Percentiles rank a stretch among this genome's conserved stretches.
Evolutionary conservation across 2,329 filamentous ascomycete genomes (phyloP).

Genomic region (Clonostachys rosea): DNA sequence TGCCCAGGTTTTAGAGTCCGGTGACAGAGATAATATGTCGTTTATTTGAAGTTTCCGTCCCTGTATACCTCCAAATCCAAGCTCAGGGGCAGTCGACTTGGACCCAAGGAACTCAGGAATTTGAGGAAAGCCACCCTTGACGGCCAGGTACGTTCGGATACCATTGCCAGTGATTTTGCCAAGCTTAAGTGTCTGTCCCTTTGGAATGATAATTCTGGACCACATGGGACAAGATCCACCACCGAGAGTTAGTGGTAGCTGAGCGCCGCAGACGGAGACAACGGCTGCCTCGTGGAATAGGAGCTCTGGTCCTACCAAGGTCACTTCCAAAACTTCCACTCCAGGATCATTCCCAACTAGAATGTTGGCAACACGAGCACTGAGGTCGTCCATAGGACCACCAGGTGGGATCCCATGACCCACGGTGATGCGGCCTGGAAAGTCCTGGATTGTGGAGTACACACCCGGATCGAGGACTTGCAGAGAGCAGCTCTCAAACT

Average conservation of each 20-base stretch:
- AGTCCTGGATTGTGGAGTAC: slow-evolving; percentile 55
- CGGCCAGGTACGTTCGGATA: slow-evolving; percentile 53
- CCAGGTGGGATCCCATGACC: slow-evolving; percentile 54
- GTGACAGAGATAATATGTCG: slow-evolving; percentile 40
- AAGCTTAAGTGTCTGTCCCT: slow-evolving; percentile 42
- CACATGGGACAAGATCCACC: slow-evolving; percentile 46
- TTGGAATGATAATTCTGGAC: slow-evolving; percentile 41
- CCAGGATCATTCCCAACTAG: slow-evolving; percentile 50
- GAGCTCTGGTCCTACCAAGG: slow-evolving; percentile 53
- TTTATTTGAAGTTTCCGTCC: slow-evolving; percentile 49
- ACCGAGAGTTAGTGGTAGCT: slow-evolving; percentile 46
- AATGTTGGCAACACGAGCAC: slow-evolving; percentile 52
- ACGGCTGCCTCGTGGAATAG: slow-evolving; percentile 48
- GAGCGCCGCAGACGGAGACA: slow-evolving; percentile 52
- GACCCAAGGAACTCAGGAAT: slow-evolving; percentile 53
- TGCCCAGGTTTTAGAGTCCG: not conserved
- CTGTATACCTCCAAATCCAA: slow-evolving; percentile 56
- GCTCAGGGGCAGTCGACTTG: slow-evolving; percentile 53
- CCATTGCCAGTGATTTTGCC: slow-evolving; percentile 46
- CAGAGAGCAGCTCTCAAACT: slow-evolving; percentile 42
- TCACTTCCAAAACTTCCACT: slow-evolving; percentile 54
- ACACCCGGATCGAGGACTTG: slow-evolving; percentile 52
- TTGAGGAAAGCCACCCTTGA: slow-evolving; percentile 31
- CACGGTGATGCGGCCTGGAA: slow-evolving; percentile 48
- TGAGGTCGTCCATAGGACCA: slow-evolving; percentile 58